Conservation (phyloP, 768 basidiomycete genomes). For the Suillus cothurnatus region DNA sequence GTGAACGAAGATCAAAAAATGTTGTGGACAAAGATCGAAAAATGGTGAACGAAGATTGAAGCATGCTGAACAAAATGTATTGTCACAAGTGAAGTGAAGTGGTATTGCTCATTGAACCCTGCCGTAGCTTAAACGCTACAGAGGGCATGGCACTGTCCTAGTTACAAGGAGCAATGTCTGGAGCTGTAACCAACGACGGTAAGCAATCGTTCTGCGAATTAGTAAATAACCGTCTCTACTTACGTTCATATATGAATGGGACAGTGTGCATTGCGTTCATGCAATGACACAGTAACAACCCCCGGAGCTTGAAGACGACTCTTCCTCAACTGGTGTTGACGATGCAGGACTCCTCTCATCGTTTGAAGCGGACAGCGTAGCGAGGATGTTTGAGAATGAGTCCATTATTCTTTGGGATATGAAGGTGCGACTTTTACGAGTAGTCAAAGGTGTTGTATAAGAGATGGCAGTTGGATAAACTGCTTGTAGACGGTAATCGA, state of each 20-base stretch:
- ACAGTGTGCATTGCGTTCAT: not conserved
- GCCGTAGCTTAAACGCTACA: not conserved
- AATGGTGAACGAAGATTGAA: not conserved
- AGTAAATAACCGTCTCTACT: not conserved
- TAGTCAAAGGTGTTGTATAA: not conserved
- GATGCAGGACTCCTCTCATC: not conserved
- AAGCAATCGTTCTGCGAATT: not conserved
- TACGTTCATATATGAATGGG: not conserved
- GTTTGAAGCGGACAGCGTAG: not conserved
- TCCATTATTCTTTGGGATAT: not conserved
- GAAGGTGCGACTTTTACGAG: not conserved
- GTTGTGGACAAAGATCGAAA: too few species aligned
- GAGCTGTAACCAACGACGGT: not conserved
- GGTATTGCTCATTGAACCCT: not conserved
- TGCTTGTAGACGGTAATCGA: not conserved
- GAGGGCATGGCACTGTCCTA: not conserved
- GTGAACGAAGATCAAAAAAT: not conserved
- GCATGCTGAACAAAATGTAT: not conserved
- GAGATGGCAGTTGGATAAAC: not conserved
- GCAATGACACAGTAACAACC: constrained; percentile 2
- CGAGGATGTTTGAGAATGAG: constrained; percentile 3
- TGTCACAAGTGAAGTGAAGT: not conserved
- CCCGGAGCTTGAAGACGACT: not conserved
- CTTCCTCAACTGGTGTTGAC: not conserved
- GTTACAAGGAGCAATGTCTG: not conserved